Evolutionary conservation across 1,284 basidiomycete species (phyloP), one percentile per base, ranked within the genome.

Genomic region (Heterobasidion occidentale): DNA sequence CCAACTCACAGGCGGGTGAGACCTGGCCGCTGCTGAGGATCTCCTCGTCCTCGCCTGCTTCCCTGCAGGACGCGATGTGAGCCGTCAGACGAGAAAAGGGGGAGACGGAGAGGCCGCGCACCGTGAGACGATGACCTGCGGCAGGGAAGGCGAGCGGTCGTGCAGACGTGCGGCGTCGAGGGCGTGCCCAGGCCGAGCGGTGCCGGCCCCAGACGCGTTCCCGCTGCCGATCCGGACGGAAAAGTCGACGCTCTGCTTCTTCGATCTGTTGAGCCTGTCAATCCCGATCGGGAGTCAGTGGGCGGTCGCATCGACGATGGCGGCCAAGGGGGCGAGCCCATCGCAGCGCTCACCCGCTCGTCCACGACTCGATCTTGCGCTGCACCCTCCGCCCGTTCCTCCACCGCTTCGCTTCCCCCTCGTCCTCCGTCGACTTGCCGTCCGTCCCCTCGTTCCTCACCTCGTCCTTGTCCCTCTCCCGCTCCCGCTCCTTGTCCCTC

Each of bases 1-100:
- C 27, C 27, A 27, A 76, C 79, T 60, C 64, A 84, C 86, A 83
- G 60, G 78, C 71, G 7, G 87, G 87, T 20, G 86, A 90, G 8
- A 75, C 80, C 64, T 88, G 86, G 1, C 87, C 86, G 63, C 88
- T 90, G 65, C 86, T 88, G 57, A 84, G 68, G 15, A 81, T 66
- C 20, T 84, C 83, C 12, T 85, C 86, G 9, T 86, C 85, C 9
- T 83, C 82, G 3, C 63, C 71, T 27, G 65, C 64, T 14, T 76
- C 73, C 54, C 70, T 74, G 50, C 7, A 20, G 36, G 34, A 44
- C 45, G 49, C 34, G 9, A 27, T 17, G 19, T 11, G 42, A 9
- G 49, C 2, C n/a, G 36, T 19, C 12, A 50, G 15, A 27, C 52
- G 53, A 53, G 53, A 36, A 11, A 45, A 27, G n/a, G n/a, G 34